Evolutionary conservation across 2,329 filamentous ascomycete species (phyloP), one percentile per base, ranked within the genome.

Genomic region (Fusarium sarcochroum): DNA sequence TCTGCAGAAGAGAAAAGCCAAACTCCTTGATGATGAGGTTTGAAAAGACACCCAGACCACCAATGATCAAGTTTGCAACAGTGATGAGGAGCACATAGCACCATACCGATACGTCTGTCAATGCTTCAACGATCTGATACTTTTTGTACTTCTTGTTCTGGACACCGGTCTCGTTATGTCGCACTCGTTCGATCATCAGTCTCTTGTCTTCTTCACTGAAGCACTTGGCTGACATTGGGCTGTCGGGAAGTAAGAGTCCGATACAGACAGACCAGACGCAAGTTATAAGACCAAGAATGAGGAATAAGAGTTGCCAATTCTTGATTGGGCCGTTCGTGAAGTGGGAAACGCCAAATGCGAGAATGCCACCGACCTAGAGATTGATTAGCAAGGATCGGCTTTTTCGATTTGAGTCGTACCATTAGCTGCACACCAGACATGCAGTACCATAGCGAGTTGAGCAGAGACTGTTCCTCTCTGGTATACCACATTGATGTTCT

Each of bases 1-100:
- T 68, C 23, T 68, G 68, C 8, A 70, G 20, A 9, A 47, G 23
- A 4, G 53, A 44, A 34, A 68, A 70, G 6, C 67, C 66, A 30
- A 63, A 63, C 14, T 20, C 32, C 6, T 18, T 34, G 1, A 48
- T 48, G 20, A 48, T 48, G 5, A 48, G 30, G 13, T 48, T 48
- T 5, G 46, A 48, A 5, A 48, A 48, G 30, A 48, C 46, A 9
- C 46, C 46, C 5, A 48, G 15, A 4, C 46, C 46, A 5, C 46
- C 46, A 4, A 48, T 48, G 10, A 48, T 48, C 7, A 48, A 7
- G 9, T 20, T 48, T 1, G 46, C 32, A 7, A 30, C 17, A 2
- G 32, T 30, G 5, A 34, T 30, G 9, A 48, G 46, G 27, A 48
- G 32, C 1, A 48, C 46, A 2, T 48, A 48, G 17, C 46, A 48